Evolutionary conservation across 228 moss, liverwort and hornwort species (phyloP), one percentile per base, ranked within the genome.

Genomic region (Sphagnum fallax): DNA sequence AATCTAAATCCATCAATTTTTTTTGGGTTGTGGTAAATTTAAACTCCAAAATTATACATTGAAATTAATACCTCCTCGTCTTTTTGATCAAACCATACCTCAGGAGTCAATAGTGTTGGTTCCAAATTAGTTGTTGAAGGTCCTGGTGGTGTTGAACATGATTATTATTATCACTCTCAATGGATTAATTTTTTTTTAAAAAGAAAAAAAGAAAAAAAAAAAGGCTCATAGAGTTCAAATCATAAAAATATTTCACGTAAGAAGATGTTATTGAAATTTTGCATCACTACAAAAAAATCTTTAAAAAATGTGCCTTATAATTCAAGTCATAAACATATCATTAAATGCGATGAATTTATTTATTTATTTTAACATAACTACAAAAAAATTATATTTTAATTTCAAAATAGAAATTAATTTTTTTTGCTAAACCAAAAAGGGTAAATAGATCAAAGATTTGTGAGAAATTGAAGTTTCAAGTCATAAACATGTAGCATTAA

Each of bases 51-150:
- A 8, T 1, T 4, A 57, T 13, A 57, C 55, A 57, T 32, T 15
- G 14, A 62, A 62, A 16, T 62, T 62, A 47, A 16, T 62, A 62
- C 62, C 10, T 16, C 84, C 84, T 84, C 84, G 78, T 81, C 65
- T 18, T 59, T 55, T 14, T 72, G 77, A 51, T 79, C 79, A 85
- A 79, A 79, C 81, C 81, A 85, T 85, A 85, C 85, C 81, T 85
- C 81, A 69, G 85, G 85, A 70, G 79, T 76, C 47, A 82, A 51
- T 67, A 67, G 32, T 0, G 2, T 32, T 0, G 32, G 69, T 60
- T 76, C 55, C 70, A 65, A 70, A 57, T 74, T 52, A 65, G 74
- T 63, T 13, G 74, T 55, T 18, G 70, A 70, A 62, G 62, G 16
- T 10, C 65, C 76, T 64, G 53, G 78, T 81, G 65, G 65, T 50